Evolutionary conservation across 2,329 filamentous ascomycete species (phyloP), one percentile per base, ranked within the genome.

Genomic region (Aspergillus vadensis): DNA sequence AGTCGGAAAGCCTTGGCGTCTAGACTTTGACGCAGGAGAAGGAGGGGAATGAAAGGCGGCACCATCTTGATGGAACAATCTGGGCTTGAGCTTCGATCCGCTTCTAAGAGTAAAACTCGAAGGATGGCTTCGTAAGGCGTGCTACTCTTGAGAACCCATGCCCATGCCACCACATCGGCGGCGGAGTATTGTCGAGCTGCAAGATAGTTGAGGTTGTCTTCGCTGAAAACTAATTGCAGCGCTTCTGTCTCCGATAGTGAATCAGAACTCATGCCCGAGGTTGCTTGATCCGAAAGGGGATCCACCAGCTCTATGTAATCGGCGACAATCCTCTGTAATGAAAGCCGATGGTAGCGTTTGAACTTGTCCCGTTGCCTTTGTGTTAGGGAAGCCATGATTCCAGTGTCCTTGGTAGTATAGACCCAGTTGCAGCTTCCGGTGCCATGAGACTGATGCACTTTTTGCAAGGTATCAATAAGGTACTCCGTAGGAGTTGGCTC

Each of bases 11-110:
- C 74, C 43, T 71, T 70, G 2, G 74, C 70, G 60, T 76, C 76
- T 10, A 84, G 68, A 49, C 75, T 64, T 19, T 68, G 64, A 30
- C 79, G 77, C 48, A 85, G 72, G 15, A 85, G 69, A 63, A 81
- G 76, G 25, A 80, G 69, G 17, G 80, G 69, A 14, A 86, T 71
- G 61, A 84, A 84, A 6, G 77, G 58, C 2, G 83, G 82, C 7
- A 80, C 64, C 39, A 57, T 66, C 43, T 57, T 63, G 9, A 58
- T 41, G 23, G 41, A 32, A 9, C 30, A 19, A 25, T 54, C 57
- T 19, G 51, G 43, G 30, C 55, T 59, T 21, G 48, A 41, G 50
- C 19, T 63, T 30, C 63, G 58, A 17, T 73, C 65, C 17, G 67
- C 59, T 57, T 75, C 72, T 21, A 77, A 58, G 5, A 65, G 52